Conservation (phyloP, 2,329 filamentous ascomycete species). For the Stylonectria norvegica region DNA sequence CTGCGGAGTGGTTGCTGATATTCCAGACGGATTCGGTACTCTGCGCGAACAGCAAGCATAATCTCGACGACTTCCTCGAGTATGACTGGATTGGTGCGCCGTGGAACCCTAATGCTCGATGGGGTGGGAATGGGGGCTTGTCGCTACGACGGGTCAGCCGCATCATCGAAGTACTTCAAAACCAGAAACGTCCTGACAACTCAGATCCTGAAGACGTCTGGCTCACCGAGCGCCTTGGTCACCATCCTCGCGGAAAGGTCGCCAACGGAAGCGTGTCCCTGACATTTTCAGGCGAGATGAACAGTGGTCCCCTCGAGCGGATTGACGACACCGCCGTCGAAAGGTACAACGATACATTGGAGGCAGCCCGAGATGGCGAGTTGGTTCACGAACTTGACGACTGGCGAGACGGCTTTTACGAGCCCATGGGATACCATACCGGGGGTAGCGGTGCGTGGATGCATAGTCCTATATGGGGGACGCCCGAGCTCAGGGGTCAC, state of each 20-base stretch:
- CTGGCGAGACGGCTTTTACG: constrained; percentile 51
- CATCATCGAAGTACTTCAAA: constrained; percentile 50
- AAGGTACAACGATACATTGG: constrained; percentile 26
- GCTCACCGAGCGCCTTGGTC: constrained; percentile 51
- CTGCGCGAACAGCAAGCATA: constrained; percentile 49
- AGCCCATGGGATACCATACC: constrained; percentile 59
- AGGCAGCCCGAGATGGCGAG: constrained; percentile 21
- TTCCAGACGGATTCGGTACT: constrained; percentile 56
- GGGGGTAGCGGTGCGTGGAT: constrained; percentile 46
- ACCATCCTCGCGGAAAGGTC: constrained; percentile 45
- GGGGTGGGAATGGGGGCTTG: constrained; percentile 51
- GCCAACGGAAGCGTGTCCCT: constrained; percentile 50
- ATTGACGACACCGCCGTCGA: constrained; percentile 15
- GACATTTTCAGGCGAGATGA: constrained; percentile 50
- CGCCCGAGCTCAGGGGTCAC: constrained; percentile 43
- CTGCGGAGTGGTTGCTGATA: constrained; percentile 52
- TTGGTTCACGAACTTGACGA: constrained; percentile 44
- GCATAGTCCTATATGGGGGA: constrained; percentile 48
- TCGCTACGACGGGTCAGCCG: constrained; percentile 51
- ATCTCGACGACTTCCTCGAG: constrained; percentile 48
- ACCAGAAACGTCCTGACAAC: constrained; percentile 42
- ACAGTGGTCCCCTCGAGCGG: constrained; percentile 30
- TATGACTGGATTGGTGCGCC: constrained; percentile 55
- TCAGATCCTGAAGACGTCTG: constrained; percentile 55
- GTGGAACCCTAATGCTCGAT: constrained; percentile 41